A percentile compares a stretch with the other conserved stretches of the same genome.
Evolutionary conservation across 2,329 filamentous ascomycete genomes (phyloP).

Genomic region (Exophiala sp.): DNA sequence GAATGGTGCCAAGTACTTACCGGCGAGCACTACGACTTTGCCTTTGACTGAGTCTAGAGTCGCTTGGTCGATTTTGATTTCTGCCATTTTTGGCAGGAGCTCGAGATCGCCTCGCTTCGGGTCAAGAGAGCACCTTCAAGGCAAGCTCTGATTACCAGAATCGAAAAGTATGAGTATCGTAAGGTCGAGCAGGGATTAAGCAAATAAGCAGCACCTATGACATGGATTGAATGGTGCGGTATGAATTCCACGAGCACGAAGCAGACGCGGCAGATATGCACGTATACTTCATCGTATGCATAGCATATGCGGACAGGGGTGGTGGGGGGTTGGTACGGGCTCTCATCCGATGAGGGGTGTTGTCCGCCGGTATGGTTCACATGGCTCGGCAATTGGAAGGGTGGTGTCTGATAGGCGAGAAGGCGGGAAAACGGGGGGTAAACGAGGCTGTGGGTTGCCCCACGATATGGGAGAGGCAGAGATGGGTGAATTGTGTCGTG

Average conservation of each 20-base stretch:
- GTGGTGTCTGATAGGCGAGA: background rate
- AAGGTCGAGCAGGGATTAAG: no score
- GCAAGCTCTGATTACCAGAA: no score
- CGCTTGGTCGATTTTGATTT: conserved; percentile 14
- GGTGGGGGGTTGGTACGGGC: background rate
- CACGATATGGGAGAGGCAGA: conserved; percentile 6
- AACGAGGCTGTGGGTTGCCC: conserved; percentile 15
- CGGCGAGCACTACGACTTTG: conserved; percentile 23
- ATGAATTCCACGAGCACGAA: no score
- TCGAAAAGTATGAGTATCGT: no score
- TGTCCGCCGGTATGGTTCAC: background rate
- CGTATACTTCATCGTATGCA: no score
- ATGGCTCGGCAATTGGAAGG: background rate
- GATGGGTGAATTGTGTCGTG: conserved; percentile 5
- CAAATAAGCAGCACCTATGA: no score
- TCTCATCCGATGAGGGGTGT: conserved; percentile 9
- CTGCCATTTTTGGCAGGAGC: conserved; percentile 7
- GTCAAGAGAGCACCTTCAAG: no score
- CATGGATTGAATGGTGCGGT: no score
- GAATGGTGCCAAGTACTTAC: background rate
- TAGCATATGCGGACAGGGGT: background rate
- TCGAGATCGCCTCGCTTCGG: background rate
- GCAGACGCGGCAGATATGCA: no score
- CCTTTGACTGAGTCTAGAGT: conserved; percentile 17
- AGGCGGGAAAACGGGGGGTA: background rate